phyloP scores from a whole-genome alignment of 345 rosid species.

The Zanthoxylum bungeanum region DNA sequence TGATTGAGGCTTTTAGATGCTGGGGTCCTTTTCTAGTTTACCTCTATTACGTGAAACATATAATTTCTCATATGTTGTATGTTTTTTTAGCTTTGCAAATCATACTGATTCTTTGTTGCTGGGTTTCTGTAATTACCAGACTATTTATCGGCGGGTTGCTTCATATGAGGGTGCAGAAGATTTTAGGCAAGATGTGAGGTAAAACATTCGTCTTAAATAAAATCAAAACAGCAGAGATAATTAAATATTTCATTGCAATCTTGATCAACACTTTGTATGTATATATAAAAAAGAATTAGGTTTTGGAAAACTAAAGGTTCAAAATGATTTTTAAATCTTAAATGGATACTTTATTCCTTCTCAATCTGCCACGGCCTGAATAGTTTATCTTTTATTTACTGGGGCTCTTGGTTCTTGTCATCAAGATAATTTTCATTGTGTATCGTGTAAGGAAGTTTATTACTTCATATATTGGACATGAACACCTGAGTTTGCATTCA shows the following conservation, averaged over 20 bases:
- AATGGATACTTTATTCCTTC: background rate
- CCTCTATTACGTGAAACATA: background rate
- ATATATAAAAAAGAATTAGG: background rate
- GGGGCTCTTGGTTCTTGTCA: background rate
- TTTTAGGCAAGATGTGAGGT: slow-evolving; percentile 76
- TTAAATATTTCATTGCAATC: background rate
- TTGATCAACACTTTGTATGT: background rate
- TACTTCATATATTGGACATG: too few relatives aligned
- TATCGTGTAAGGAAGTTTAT: background rate
- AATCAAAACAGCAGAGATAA: background rate
- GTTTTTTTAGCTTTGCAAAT: background rate
- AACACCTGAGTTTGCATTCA: too few relatives aligned
- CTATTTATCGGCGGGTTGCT: slow-evolving; percentile 59
- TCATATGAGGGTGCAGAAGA: slow-evolving; percentile 64
- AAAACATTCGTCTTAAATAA: slow-evolving; percentile 14
- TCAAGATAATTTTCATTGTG: background rate
- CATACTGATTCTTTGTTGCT: slow-evolving; percentile 5
- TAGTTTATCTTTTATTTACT: background rate
- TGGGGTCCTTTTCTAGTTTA: background rate
- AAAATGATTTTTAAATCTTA: too few relatives aligned
- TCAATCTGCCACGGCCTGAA: background rate
- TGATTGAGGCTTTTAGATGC: background rate
- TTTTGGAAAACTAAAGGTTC: background rate
- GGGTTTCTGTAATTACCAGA: slow-evolving; percentile 36
- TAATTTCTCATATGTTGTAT: background rate